Conservation (phyloP, 2,329 filamentous ascomycete species). For the Paramyrothecium roridum region DNA sequence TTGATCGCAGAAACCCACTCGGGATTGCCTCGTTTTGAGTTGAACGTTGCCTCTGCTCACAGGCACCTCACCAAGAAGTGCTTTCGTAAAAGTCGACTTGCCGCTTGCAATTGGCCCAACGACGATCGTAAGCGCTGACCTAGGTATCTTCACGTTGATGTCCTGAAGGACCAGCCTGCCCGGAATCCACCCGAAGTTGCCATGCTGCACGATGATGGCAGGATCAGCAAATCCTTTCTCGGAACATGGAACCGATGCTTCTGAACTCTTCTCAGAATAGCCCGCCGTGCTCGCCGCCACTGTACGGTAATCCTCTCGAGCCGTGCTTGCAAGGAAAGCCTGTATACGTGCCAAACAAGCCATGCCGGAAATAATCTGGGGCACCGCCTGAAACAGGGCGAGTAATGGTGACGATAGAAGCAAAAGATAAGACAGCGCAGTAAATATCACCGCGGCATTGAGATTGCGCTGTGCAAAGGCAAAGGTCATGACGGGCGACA, state of each 20-base stretch:
- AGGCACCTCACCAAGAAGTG: constrained; percentile 26
- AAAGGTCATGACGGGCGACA: constrained; percentile 31
- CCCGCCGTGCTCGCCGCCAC: neutral
- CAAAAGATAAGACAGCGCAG: constrained; percentile 22
- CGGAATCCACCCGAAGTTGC: constrained; percentile 5
- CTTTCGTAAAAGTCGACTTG: constrained; percentile 35
- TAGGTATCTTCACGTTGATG: constrained; percentile 1
- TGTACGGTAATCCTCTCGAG: constrained; percentile 10
- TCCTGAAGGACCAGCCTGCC: neutral
- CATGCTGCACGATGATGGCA: constrained; percentile 2
- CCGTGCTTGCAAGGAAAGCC: constrained; percentile 23
- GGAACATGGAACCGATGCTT: no score
- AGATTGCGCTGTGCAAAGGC: constrained; percentile 16
- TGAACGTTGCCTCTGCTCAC: constrained; percentile 13
- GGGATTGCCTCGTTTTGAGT: constrained; percentile 7
- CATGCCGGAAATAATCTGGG: constrained; percentile 19
- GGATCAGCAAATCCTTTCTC: neutral
- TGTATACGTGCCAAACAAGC: constrained; percentile 29
- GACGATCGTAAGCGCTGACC: constrained; percentile 22
- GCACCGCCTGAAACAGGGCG: constrained; percentile 20
- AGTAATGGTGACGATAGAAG: constrained; percentile 21
- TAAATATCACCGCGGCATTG: constrained; percentile 22
- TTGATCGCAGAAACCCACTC: constrained; percentile 29
- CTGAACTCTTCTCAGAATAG: neutral
- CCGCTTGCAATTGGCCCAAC: constrained; percentile 32